Percentiles rank a stretch among this genome's conserved stretches.
These are phyloP conservation scores for Thymus mandschuricus DNA, from an alignment of 257 asterid species.

Conservation along the genomic window DNA sequence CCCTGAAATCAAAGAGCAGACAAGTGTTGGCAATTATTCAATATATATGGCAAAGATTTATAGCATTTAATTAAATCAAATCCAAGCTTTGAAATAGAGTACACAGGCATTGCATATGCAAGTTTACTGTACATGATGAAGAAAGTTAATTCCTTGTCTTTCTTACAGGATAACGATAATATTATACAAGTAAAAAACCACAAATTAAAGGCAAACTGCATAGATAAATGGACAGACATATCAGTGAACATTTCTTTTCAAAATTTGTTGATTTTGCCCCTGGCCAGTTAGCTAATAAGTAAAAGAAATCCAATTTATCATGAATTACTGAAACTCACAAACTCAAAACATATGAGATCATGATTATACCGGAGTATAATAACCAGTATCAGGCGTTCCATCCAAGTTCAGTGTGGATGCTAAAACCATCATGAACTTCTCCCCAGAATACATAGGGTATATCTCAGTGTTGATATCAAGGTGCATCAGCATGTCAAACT, in stretches of 20 bases:
- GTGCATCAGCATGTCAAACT: slow-evolving; percentile 78
- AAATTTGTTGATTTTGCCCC: neutral
- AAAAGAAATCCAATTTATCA: neutral
- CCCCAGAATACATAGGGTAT: slow-evolving; percentile 74
- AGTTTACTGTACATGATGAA: neutral
- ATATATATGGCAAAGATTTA: neutral
- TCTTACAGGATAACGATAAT: neutral
- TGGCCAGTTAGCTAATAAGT: neutral
- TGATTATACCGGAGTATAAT: slow-evolving; percentile 66
- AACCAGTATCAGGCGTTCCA: slow-evolving; percentile 92
- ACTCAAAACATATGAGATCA: slow-evolving; percentile 10
- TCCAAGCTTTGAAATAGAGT: neutral
- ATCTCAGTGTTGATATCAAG: slow-evolving; percentile 80
- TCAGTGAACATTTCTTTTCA: neutral
- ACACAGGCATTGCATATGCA: neutral
- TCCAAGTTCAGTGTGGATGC: slow-evolving; percentile 94
- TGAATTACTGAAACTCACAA: slow-evolving; percentile 14
- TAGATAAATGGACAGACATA: neutral
- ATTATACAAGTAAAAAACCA: neutral
- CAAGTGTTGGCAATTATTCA: slow-evolving; percentile 11
- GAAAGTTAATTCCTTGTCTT: neutral
- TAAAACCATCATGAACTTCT: slow-evolving; percentile 85
- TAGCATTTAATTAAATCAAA: neutral
- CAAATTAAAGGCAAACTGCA: neutral
- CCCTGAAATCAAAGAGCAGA: slow-evolving; percentile 22